Base-by-base conservation (phyloP, 352 stramenopile species). In the Globisporangium abappressorium region DNA sequence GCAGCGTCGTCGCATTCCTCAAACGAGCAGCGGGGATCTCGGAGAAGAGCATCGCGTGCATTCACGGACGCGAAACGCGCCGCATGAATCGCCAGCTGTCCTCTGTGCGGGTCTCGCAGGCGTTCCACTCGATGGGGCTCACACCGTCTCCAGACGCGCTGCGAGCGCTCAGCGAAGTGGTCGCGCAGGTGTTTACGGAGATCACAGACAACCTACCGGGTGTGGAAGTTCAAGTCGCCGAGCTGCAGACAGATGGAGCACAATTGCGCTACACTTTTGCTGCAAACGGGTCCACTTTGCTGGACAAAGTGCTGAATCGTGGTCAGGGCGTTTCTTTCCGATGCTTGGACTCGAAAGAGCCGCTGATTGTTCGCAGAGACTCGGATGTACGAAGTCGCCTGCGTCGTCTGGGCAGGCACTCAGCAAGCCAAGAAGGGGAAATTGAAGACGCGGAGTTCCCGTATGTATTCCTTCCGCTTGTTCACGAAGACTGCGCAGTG, bases 401-500 rank as follows among this genome's bases (percentile, higher is more conserved):
- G 4, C 77, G 79, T 9, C 67, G 68, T 3, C 24, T 85, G 15
- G 71, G 65, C 51, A 33, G 60, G 12, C 2, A 36, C 4, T 64
- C 51, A 64, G 64, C 57, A 15, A 26, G 34, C 11, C 5, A 51
- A 12, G 28, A 38, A 6, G 14, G 46, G 1, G 51, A 36, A 4
- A 24, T 2, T 24, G 38, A 51, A 51, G 66, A 73, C 3, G 8
- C 30, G 4, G 65, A 74, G 7, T 79, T 89, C 0, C 84, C 84
- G n/a, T 85, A 77, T 51, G 67, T 92, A 0, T 85, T 92, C 14
- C 22, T 93, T 3, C 85, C 87, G 33, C 71, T 95, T 2, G 28
- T 90, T 2, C 76, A 95, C 60, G 82, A 95, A 34, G 87, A 92
- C 49, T 78, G 70, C 7, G 67, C 62, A 7, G 61, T 95, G 5